phyloP scores from a whole-genome alignment of 352 stramenopile species.

The Phytopythium vexans region DNA sequence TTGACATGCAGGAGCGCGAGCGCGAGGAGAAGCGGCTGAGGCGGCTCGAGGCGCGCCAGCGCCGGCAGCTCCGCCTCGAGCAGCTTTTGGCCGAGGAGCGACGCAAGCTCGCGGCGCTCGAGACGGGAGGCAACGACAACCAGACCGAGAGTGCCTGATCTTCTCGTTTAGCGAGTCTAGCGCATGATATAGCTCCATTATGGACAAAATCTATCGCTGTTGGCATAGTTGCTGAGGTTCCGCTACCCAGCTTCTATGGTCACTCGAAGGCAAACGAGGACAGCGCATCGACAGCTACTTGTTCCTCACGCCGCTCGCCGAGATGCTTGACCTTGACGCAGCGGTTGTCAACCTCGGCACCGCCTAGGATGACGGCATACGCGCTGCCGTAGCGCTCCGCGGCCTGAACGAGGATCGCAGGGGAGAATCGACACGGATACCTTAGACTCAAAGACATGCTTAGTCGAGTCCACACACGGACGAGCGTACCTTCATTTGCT shows the following conservation, averaged over 20 bases:
- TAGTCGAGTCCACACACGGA: no score
- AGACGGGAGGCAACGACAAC: conserved; percentile 22
- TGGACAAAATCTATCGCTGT: no score
- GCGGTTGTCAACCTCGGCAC: conserved; percentile 57
- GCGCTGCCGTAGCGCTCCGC: conserved; percentile 67
- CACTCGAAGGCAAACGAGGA: conserved; percentile 25
- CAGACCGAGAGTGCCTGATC: not conserved
- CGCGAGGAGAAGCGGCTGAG: conserved; percentile 57
- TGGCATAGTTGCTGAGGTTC: no score
- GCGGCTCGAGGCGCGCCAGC: conserved; percentile 54
- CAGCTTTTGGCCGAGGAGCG: conserved; percentile 69
- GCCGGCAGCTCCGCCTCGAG: conserved; percentile 59
- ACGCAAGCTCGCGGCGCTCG: conserved; percentile 60
- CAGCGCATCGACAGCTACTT: conserved; percentile 34
- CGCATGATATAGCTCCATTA: no score
- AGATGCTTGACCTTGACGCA: conserved; percentile 82
- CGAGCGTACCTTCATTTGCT: conserved; percentile 78
- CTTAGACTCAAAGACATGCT: no score
- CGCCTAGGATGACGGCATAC: conserved; percentile 72
- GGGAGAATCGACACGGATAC: not conserved
- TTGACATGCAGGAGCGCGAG: conserved; percentile 71
- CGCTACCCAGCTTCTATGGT: not conserved
- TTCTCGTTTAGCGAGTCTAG: no score
- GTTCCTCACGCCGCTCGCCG: conserved; percentile 42
- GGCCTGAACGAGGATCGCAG: conserved; percentile 20